A percentile compares a stretch with the other conserved stretches of the same genome.
Conservation (phyloP, 2,329 filamentous ascomycete species). For the Aquanectria penicillioides region DNA sequence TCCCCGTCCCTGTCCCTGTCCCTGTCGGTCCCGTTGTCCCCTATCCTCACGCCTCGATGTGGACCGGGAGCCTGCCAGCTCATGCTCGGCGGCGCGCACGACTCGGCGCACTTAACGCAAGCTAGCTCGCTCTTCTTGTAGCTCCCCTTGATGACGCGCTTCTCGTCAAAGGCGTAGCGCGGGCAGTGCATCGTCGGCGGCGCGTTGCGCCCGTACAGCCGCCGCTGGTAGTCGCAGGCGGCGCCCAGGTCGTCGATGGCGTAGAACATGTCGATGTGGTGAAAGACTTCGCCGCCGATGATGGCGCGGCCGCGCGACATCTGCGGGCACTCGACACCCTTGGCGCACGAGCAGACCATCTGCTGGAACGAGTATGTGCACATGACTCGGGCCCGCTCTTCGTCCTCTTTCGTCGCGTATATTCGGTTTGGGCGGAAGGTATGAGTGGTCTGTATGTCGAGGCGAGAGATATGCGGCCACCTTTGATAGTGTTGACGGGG, state of each 20-base stretch:
- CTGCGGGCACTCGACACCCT: constrained; percentile 40
- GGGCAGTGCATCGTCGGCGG: constrained; percentile 37
- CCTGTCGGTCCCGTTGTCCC: background rate
- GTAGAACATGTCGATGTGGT: constrained; percentile 39
- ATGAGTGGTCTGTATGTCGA: too few species aligned
- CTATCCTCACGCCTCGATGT: constrained; percentile 6
- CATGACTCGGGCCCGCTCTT: constrained; percentile 31
- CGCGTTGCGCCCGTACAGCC: constrained; percentile 36
- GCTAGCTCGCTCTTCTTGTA: constrained; percentile 39
- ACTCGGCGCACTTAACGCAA: constrained; percentile 41
- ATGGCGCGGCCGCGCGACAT: constrained; percentile 34
- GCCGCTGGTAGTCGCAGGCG: constrained; percentile 41
- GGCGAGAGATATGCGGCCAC: background rate
- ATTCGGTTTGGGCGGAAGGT: too few species aligned
- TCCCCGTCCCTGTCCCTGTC: background rate
- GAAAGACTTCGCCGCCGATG: constrained; percentile 37
- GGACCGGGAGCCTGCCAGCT: constrained; percentile 39
- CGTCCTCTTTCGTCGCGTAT: too few species aligned
- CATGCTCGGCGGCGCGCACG: constrained; percentile 40
- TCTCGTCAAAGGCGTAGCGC: constrained; percentile 40
- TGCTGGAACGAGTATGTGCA: constrained; percentile 43
- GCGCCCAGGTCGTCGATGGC: constrained; percentile 40
- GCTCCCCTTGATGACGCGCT: constrained; percentile 38
- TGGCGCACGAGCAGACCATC: constrained; percentile 41
- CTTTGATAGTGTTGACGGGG: background rate